Evolutionary conservation across 768 basidiomycete genomes (phyloP), one percentile per base, ranked within the genome.

Genomic region (Termitomyces sp.): DNA sequence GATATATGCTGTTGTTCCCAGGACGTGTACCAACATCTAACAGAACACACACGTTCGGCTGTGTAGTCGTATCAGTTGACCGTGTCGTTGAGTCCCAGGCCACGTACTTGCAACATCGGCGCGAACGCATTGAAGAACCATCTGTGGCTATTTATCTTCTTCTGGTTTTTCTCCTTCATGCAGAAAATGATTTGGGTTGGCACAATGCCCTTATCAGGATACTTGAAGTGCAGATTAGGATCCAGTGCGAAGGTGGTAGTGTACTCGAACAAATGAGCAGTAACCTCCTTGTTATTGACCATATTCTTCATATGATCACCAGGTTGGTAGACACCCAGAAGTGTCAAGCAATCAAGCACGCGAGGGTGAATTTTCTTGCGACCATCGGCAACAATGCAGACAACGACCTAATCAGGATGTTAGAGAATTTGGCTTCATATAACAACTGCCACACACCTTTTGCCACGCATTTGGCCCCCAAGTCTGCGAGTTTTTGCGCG

Each of bases 401-500:
- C 91, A 2, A 96, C 93, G 26, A 96, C 92, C 88, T 91, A 32
- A 30, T 20, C 54, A 41, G 16, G 24, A 3, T 5, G 16, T 55
- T n/a, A 51, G 51, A 36, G 14, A 30, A 8, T n/a, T 44, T 45
- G 18, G 13, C 24, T 6, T n/a, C 28, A 33, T 16, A n/a, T 30
- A 43, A n/a, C 14, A 38, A 43, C 9, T 41, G 40, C n/a, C 35
- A 46, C 18, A 16, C 38, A 84, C 89, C 82, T 97, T 98, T 71
- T 98, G 93, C 96, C 96, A 98, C 4, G 93, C 89, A 46, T 96
- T 94, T 3, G 85, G 83, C 3, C 96, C 96, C 96, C 96, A 98
- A 5, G 93, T 97, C 65, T 92, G 90, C 10, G 90, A 93, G 59
- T 88, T 88, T 67, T 91, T 92, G 32, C 96, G 84, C 22, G 90